phyloP scores from a whole-genome alignment of 2,329 filamentous ascomycete genomes.

The Spiromastix sp. region DNA sequence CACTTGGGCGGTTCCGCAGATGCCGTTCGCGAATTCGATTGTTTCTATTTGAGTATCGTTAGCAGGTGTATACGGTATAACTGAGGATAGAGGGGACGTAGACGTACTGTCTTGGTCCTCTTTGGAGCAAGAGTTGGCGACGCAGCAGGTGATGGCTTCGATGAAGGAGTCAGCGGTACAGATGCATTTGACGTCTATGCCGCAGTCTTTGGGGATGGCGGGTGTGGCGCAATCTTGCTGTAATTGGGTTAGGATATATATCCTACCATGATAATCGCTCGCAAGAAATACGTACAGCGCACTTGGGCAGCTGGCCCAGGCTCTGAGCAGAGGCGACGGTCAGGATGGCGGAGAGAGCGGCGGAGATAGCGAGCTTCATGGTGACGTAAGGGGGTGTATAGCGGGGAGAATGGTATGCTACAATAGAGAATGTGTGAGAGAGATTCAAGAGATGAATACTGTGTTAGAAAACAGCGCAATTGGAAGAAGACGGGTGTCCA shows the following conservation, averaged over 20 bases:
- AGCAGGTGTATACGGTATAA: neutral
- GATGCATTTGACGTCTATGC: slow-evolving; percentile 39
- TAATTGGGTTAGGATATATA: neutral
- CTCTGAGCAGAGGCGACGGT: slow-evolving; percentile 37
- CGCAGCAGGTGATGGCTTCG: slow-evolving; percentile 39
- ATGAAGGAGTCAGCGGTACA: slow-evolving; percentile 39
- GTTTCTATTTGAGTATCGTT: slow-evolving; percentile 17
- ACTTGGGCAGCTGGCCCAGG: slow-evolving; percentile 38
- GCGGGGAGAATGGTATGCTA: no score
- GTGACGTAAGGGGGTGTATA: slow-evolving; percentile 10
- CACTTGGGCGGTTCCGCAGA: slow-evolving; percentile 30
- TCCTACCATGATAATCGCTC: neutral
- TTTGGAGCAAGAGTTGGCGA: slow-evolving; percentile 32
- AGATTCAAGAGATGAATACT: no score
- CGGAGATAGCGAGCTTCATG: slow-evolving; percentile 42
- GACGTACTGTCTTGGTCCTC: slow-evolving; percentile 32
- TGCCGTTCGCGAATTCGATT: slow-evolving; percentile 24
- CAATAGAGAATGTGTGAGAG: no score
- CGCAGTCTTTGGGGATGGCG: slow-evolving; percentile 31
- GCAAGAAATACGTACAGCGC: slow-evolving; percentile 40
- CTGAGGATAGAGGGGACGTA: slow-evolving; percentile 1
- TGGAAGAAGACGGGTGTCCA: neutral
- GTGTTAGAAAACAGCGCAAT: slow-evolving; percentile 9
- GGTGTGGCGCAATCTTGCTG: slow-evolving; percentile 31
- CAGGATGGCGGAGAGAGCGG: slow-evolving; percentile 46